phyloP scores from a whole-genome alignment of 225 moss, liverwort and hornwort genomes.

The Rhytidiadelphus loreus region DNA sequence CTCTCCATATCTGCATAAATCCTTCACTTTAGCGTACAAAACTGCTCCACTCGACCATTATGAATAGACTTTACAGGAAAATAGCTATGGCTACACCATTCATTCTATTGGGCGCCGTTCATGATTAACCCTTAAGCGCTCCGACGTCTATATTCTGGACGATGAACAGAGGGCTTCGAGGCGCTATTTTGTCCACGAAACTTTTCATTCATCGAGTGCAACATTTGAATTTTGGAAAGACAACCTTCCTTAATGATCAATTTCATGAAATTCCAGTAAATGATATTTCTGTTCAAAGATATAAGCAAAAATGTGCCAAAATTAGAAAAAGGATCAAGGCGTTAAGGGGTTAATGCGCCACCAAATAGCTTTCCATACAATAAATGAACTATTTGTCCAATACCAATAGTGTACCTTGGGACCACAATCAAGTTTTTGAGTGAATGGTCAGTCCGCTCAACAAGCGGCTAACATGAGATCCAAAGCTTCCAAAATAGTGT shows the following conservation, averaged over 20 bases:
- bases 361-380: not conserved
- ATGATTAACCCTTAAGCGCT: too few species aligned
- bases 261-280: too few species aligned
- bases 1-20: conserved; percentile 69
- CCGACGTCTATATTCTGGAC: too few species aligned
- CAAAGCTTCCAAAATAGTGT: not conserved
- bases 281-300: too few species aligned
- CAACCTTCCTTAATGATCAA: too few species aligned
- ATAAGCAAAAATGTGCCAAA: too few species aligned
- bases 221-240: too few species aligned
- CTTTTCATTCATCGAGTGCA: too few species aligned
- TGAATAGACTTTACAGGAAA: not conserved
- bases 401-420: not conserved
- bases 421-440: not conserved
- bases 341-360: not conserved
- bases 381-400: not conserved
- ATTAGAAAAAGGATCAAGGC: too few species aligned
- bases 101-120: not conserved
- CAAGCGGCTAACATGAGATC: not conserved
- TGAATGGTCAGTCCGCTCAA: not conserved
- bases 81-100: not conserved
- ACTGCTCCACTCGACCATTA: not conserved
- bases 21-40: not conserved
- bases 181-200: too few species aligned
- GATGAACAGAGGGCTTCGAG: too few species aligned